Percentiles rank a stretch among this genome's conserved stretches.
Conservation (phyloP, 1,284 basidiomycete species). For the Tylopilus sp. region DNA sequence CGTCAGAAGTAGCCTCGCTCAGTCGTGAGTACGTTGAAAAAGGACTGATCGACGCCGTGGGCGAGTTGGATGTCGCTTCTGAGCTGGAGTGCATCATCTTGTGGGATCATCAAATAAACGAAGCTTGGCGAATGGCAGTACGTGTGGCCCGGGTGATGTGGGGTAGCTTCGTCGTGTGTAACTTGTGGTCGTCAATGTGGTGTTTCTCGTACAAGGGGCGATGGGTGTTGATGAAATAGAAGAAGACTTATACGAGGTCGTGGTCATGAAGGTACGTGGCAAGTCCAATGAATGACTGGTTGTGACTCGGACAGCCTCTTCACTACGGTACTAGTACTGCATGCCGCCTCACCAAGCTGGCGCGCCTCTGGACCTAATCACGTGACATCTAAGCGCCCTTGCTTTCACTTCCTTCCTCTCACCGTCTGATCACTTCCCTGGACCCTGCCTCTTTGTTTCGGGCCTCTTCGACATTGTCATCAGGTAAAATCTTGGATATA, state of each 20-base stretch:
- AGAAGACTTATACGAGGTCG: neutral
- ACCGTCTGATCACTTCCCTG: too few relatives aligned
- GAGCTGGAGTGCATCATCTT: conserved; percentile 17
- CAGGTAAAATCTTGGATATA: too few relatives aligned
- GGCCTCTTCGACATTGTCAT: too few relatives aligned
- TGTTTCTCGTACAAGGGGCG: too few relatives aligned
- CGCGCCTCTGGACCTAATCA: neutral
- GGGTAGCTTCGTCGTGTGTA: too few relatives aligned
- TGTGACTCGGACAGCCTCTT: conserved; percentile 10
- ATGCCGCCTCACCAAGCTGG: neutral
- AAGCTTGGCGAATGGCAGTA: neutral
- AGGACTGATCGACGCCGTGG: conserved; percentile 34
- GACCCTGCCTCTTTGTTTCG: too few relatives aligned
- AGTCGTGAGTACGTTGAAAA: conserved; percentile 46
- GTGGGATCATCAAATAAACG: conserved; percentile 8
- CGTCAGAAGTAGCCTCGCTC: conserved; percentile 78
- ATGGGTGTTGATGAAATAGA: neutral
- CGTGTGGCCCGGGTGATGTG: neutral
- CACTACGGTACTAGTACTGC: neutral
- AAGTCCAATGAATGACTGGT: conserved; percentile 3
- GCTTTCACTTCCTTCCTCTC: too few relatives aligned
- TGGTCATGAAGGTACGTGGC: conserved; percentile 1
- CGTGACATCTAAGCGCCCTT: neutral
- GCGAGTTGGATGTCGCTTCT: conserved; percentile 34
- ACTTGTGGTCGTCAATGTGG: too few relatives aligned